A percentile compares a stretch with the other conserved stretches of the same genome.
Conservation (phyloP, 2,329 filamentous ascomycete species). For the Alternaria sp. region DNA sequence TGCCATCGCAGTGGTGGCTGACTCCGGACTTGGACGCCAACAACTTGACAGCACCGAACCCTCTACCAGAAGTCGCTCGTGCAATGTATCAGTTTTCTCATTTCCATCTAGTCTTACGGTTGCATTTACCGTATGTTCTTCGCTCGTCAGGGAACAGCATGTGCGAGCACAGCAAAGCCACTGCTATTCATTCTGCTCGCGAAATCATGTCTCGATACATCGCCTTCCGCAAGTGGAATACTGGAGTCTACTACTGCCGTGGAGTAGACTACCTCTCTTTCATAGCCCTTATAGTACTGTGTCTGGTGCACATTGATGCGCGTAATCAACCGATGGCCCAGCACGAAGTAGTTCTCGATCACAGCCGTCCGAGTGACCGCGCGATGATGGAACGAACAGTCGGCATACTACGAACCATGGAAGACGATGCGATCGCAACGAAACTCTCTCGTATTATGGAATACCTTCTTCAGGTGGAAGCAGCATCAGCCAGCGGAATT, state of each 20-base stretch:
- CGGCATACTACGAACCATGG: conserved; percentile 17
- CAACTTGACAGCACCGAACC: neutral
- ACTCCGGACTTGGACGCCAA: neutral
- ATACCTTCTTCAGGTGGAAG: conserved; percentile 26
- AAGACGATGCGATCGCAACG: conserved; percentile 17
- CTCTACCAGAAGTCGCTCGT: neutral
- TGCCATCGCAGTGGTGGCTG: neutral
- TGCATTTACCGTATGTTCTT: neutral
- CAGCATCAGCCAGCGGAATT: conserved; percentile 13
- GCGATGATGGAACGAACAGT: conserved; percentile 26
- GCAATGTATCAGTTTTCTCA: neutral
- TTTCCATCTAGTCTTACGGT: neutral
- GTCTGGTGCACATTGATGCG: neutral
- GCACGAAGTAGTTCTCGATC: conserved; percentile 11
- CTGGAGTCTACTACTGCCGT: neutral
- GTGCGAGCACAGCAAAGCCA: neutral
- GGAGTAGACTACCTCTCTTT: neutral
- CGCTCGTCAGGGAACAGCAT: neutral
- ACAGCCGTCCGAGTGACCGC: conserved; percentile 22
- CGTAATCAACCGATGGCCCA: neutral
- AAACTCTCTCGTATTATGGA: conserved; percentile 18
- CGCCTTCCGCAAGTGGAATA: neutral
- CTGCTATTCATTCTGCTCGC: neutral
- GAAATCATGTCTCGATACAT: neutral
- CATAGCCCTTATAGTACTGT: neutral